Base-by-base conservation (phyloP, 1,139 yeast genomes). In the Meyerozyma athensensis region DNA sequence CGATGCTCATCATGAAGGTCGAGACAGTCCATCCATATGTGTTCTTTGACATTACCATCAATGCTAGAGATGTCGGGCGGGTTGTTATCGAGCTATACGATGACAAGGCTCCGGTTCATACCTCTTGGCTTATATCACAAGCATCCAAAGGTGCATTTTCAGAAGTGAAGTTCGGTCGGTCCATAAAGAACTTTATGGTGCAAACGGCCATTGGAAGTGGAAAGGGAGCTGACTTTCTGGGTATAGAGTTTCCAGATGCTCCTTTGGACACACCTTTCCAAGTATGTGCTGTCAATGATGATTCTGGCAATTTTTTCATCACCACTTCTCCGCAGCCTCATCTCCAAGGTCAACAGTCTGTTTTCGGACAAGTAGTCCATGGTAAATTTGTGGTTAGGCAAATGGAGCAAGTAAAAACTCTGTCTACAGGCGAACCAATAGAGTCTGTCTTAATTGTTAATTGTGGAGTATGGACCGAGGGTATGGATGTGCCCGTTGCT, bases 321-420 rank as follows among this genome's bases (percentile, higher is more conserved):
- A 79, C 86, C 4, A 81, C 90, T 0, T 72, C 68, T 37, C 74
- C 87, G 1, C 75, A 81, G 14, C 82, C 86, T 0, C 96, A 87
- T 56, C 62, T 89, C 37, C 77, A 74, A 32, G 84, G 86, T 0
- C 82, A 81, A 48, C 92, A 86, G 53, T 72, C 92, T 0, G 79
- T 86, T 1, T 83, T 89, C 60, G 97, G 96, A 1, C 68, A 59
- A 41, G 79, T 74, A 1, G 44, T 53, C 12, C 44, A 43, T 26
- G 96, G 96, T 1, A 81, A 84, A 54, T 78, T 89, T 0, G 80
- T 85, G 2, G 68, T 86, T 0, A 66, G 90, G 47, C 78, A 77
- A 26, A 62, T 83, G 21, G 94, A 84, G 51, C 63, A 69, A 33
- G 70, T 66, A 1, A 50, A 55, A 3, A 74, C 78, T 3, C 63